These are phyloP conservation scores for Sideroxylon spinosum DNA, from an alignment of 179 eudicot species.

Conservation along the genomic window DNA sequence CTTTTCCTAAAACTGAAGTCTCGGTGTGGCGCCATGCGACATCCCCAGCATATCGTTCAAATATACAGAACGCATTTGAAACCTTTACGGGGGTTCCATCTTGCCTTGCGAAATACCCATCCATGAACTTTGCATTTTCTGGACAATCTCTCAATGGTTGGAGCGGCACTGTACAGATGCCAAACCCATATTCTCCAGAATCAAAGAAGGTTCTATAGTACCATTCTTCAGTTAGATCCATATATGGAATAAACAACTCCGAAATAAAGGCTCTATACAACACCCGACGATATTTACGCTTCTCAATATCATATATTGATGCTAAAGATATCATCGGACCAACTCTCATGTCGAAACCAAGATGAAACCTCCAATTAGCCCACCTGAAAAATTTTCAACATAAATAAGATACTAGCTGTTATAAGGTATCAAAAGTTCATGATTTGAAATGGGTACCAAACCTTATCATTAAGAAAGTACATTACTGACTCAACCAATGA, in stretches of 20 bases:
- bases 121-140: constrained; percentile 23
- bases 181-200: constrained; percentile 33
- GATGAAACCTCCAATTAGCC: constrained; percentile 33
- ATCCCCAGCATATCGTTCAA: constrained; percentile 28
- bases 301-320: constrained; percentile 22
- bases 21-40: constrained; percentile 36
- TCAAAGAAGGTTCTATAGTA: constrained; percentile 30
- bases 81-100: constrained; percentile 23
- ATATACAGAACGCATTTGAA: constrained; percentile 29
- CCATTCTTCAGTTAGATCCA: constrained; percentile 36
- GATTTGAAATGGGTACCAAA: no score
- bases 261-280: constrained; percentile 28
- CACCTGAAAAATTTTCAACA: constrained; percentile 13
- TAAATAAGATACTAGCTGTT: no score
- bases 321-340: constrained; percentile 30
- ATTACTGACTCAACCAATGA: no score
- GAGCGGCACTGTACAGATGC: constrained; percentile 21
- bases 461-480: no score
- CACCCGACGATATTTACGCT: constrained; percentile 8
- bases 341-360: constrained; percentile 23
- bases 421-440: no score
- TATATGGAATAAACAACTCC: constrained; percentile 37
- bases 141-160: constrained; percentile 29
- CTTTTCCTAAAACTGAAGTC: neutral
- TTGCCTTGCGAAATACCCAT: constrained; percentile 14